Percentiles rank a stretch among this genome's conserved stretches.
Evolutionary conservation across 371 early-diverging fungal species (phyloP).

Genomic region (Apophysomyces variabilis): DNA sequence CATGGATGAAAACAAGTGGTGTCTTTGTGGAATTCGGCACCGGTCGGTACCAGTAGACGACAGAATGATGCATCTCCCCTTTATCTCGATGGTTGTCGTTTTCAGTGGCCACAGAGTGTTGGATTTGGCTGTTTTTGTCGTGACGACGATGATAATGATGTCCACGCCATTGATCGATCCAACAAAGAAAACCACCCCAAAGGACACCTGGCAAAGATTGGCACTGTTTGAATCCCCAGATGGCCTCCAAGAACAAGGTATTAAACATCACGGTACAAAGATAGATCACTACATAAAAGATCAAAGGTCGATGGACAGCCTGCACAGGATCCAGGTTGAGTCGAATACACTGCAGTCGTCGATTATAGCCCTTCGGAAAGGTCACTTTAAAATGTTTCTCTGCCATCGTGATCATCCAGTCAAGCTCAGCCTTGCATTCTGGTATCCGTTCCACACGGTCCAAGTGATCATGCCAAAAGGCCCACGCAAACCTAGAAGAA

Average conservation of each 20-base stretch:
- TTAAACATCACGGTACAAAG: constrained; percentile 35
- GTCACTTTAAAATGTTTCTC: constrained; percentile 46
- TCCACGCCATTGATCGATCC: constrained; percentile 5
- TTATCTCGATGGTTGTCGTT: too few relatives aligned
- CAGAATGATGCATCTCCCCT: background rate
- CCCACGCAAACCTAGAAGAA: constrained; percentile 57
- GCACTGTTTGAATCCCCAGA: constrained; percentile 28
- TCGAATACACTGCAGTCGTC: constrained; percentile 55
- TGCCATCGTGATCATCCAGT: constrained; percentile 47
- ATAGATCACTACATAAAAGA: constrained; percentile 53
- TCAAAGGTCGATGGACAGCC: constrained; percentile 64
- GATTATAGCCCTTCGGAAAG: constrained; percentile 60
- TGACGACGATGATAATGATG: background rate
- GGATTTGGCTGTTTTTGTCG: too few relatives aligned
- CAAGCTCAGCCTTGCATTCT: constrained; percentile 46
- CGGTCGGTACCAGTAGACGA: constrained; percentile 38
- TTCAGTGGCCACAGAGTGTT: too few relatives aligned
- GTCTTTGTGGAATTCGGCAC: constrained; percentile 22
- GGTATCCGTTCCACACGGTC: constrained; percentile 39
- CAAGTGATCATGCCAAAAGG: constrained; percentile 55
- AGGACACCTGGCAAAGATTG: constrained; percentile 14
- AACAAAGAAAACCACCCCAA: constrained; percentile 38
- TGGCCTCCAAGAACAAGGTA: constrained; percentile 22
- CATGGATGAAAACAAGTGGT: constrained; percentile 73
- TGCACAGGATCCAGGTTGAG: constrained; percentile 66